Evolutionary conservation across 202 grass and related monocot genomes (phyloP), one percentile per base, ranked within the genome.

Genomic region (Panicum hallii): DNA sequence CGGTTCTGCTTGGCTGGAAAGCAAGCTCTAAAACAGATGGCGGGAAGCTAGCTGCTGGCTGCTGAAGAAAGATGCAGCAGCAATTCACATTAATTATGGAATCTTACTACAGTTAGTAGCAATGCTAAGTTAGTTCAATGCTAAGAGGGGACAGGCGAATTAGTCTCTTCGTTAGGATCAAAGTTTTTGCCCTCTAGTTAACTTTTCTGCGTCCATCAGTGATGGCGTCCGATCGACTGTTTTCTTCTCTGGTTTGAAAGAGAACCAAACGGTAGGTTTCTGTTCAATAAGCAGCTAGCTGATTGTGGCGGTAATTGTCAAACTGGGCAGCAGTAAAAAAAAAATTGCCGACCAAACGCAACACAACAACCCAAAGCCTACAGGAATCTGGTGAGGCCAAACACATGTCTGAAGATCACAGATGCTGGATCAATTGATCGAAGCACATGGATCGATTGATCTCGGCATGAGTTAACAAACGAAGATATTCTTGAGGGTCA

Each of bases 151-250:
- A 64, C 68, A 32, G 56, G 30, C 71, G 83, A 90, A 86, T 30
- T 20, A 52, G 79, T 82, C 79, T n/a, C 49, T 40, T 90, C 83
- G 88, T 67, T 86, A 86, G 0, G 46, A 86, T 46, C 88, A 58
- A 83, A 57, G 79, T 67, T 30, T 36, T 11, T 55, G 12, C 20
- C 53, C 6, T 47, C 82, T 63, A 61, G 16, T 45, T 62, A 58
- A 19, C 1, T 8, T 36, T 68, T 7, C 32, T 38, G n/a, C 52
- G 65, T 30, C 55, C 79, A 71, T 20, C 46, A 55, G 26, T n/a
- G 80, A 20, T 11, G 53, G 6, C 16, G 32, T 47, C 38, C 1
- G 50, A 15, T 36, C 10, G 23, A 15, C 53, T 40, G 52, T 58
- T 20, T 68, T 60, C 12, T 20, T 77, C 41, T 17, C 63, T 56